Conservation (phyloP, 257 asterid genomes). For the Agastache rugosa region DNA sequence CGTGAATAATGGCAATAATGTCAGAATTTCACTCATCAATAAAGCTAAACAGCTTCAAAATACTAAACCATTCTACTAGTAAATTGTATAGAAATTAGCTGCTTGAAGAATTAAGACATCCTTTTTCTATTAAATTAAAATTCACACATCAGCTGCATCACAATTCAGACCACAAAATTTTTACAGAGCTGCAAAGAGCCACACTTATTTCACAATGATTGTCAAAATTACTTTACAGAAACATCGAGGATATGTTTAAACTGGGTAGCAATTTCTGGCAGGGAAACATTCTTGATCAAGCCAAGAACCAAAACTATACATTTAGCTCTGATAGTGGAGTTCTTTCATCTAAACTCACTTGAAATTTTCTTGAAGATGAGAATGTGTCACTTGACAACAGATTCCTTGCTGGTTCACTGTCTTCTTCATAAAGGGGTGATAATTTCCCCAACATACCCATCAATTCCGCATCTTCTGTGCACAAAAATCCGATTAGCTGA, state of each 20-base stretch:
- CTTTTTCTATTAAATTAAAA: too few species aligned
- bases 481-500: constrained; percentile 40
- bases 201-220: not conserved
- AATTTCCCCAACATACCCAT: constrained; percentile 40
- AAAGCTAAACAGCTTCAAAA: too few species aligned
- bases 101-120: too few species aligned
- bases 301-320: not conserved
- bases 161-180: too few species aligned
- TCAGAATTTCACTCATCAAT: too few species aligned
- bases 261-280: not conserved
- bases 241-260: too few species aligned
- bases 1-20: not conserved
- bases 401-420: constrained; percentile 23
- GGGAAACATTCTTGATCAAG: not conserved
- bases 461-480: constrained; percentile 46
- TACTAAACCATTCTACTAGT: too few species aligned
- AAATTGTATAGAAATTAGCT: too few species aligned
- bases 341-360: constrained; percentile 37
- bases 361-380: constrained; percentile 43
- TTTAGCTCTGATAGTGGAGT: constrained; percentile 47
- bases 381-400: constrained; percentile 2
- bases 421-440: constrained; percentile 34
- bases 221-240: not conserved
- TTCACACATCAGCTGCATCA: too few species aligned
- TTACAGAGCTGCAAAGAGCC: too few species aligned